Evolutionary conservation across 2,329 filamentous ascomycete species (phyloP), one percentile per base, ranked within the genome.

Genomic region (Aspergillus uvarum): DNA sequence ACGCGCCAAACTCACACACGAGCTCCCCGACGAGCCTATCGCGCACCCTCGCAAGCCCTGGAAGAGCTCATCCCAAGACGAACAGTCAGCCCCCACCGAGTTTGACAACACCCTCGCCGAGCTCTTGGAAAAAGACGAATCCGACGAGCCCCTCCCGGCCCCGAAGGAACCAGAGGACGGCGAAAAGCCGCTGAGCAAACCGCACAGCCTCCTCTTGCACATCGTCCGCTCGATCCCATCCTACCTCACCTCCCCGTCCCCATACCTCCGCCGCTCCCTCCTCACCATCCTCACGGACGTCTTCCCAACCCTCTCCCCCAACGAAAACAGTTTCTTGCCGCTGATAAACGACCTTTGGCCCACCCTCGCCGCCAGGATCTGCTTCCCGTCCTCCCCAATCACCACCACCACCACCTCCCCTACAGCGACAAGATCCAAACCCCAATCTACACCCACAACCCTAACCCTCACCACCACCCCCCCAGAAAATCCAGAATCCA

Each of bases 311-410:
- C 84, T 99, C 3, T 85, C 89, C 0, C 82, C 81, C 3, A 87
- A 97, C 65, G 90, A 96, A 71, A 87, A 93, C 62, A 86, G 87
- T 0, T 97, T 96, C 72, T 78, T 99, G 1, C 95, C 95, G 0
- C 82, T 98, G 0, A 87, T 98, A 67, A 95, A 98, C 74, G 88
- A 89, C 3, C 81, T 98, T 7, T 99, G 94, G 94, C 92, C 93
- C 0, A 89, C 96, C 6, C 79, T 96, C 5, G 72, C 73, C 12
- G 66, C 72, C 2, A 68, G 74, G 50, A 70, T 78, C 52, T 70
- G 69, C 19, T 70, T 74, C 35, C 73, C 76, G n/a, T 66, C 72
- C 3, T 70, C 79, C 89, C 1, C 38, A 19, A 19, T 44, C 16
- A 44, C 5, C 38, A 19, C 5, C 38, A 19, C 3, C 16, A 44